Base-by-base conservation (phyloP, 2,329 filamentous ascomycete species). In the Colletotrichum liaoningense region DNA sequence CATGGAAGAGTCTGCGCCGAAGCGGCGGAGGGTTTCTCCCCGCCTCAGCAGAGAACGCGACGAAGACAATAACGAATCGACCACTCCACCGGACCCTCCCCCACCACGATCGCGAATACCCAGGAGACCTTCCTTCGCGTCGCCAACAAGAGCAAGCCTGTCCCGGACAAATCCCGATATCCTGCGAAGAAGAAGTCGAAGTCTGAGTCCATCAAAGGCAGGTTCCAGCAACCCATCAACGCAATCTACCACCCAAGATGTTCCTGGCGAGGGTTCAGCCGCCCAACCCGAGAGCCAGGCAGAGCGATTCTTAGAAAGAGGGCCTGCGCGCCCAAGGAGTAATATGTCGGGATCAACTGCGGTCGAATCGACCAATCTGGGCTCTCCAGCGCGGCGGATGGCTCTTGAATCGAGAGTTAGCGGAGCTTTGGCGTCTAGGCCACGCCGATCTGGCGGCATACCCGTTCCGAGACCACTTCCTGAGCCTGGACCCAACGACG, bases 121-220 rank as follows among this genome's bases (percentile, higher is more conserved):
- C 38, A 78, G 78, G 59, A 86, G 86, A 1, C 87, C 89, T 1
- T 93, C 91, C 1, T 93, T 91, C 78, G 89, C 89, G 67, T 93
- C 91, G n/a, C 91, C 92, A 0, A 93, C 91, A 0, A 90, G 87
- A 78, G 87, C 91, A 14, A 93, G 90, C 77, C 81, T 93, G 16
- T 85, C 90, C 70, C 88, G 89, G 75, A 87, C 89, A 60, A 89
- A 93, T 74, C 89, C 91, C 0, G 87, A 90, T 12, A 84, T 92
- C 7, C 81, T 92, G 83, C 55, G 56, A n/a, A 58, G 58, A 22
- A 52, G 63, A 56, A 74, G 72, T 12, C 58, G 63, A 49, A 74
- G 72, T 9, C 26, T 63, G 46, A 72, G 69, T 1, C 72, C 69
- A 30, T n/a, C 70, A 12, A 74, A 75, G 49, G 73, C 4, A 6